Conservation (phyloP, 139 green algal genomes). For the Chlorella sp. region DNA sequence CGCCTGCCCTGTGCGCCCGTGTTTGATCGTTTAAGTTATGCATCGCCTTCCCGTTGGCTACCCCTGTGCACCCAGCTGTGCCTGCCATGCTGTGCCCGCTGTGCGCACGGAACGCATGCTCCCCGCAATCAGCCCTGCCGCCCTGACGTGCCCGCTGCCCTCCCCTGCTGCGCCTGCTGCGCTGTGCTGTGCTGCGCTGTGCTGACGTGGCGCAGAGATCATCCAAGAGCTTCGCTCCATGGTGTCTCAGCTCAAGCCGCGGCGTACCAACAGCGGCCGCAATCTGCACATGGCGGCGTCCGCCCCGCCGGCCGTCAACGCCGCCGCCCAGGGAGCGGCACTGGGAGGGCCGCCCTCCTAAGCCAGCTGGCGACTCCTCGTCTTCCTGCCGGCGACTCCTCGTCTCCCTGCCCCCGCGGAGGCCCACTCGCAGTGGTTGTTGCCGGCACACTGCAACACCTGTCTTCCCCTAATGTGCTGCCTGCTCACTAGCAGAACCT, state of each 20-base stretch:
- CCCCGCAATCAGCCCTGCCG: background rate
- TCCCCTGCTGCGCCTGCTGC: background rate
- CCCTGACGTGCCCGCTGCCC: background rate
- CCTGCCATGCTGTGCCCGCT: background rate
- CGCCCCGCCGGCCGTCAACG: background rate
- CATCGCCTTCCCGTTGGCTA: background rate
- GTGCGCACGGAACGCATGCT: background rate
- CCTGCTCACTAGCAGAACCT: too few relatives aligned
- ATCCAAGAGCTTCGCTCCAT: conserved; percentile 37
- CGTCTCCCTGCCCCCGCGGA: too few relatives aligned
- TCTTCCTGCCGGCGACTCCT: too few relatives aligned
- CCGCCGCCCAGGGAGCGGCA: too few relatives aligned
- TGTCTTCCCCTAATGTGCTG: too few relatives aligned
- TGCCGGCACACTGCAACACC: too few relatives aligned
- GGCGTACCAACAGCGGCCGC: background rate
- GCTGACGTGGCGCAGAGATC: conserved; percentile 12
- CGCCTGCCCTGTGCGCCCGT: too few relatives aligned
- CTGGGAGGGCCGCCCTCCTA: too few relatives aligned
- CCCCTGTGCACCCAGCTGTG: background rate
- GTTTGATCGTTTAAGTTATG: too few relatives aligned
- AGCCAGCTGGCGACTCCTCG: too few relatives aligned
- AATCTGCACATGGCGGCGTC: background rate
- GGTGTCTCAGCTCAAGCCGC: conserved; percentile 19
- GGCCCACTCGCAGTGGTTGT: too few relatives aligned
- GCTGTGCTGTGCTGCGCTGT: background rate